phyloP scores from a whole-genome alignment of 2,329 filamentous ascomycete genomes.

The Trichoderma gracile region DNA sequence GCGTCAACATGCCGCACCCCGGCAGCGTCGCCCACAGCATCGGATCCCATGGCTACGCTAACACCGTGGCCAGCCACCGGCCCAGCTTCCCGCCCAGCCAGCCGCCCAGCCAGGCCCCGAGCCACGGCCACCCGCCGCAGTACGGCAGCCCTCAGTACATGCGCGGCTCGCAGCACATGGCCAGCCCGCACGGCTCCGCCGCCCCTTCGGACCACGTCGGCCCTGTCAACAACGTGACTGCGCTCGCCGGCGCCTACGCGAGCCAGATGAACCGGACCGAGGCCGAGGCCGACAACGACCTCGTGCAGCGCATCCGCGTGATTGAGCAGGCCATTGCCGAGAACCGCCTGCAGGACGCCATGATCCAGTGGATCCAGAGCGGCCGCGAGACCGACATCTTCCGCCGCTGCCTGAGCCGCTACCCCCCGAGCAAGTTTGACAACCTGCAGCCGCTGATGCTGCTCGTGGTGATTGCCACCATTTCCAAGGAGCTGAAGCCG shows the following conservation, averaged over 20 bases:
- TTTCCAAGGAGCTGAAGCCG: constrained; percentile 58
- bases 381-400: constrained; percentile 65
- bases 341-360: constrained; percentile 61
- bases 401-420: constrained; percentile 45
- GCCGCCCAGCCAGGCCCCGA: constrained; percentile 32
- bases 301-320: constrained; percentile 55
- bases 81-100: constrained; percentile 41
- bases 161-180: constrained; percentile 37
- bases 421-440: constrained; percentile 48
- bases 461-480: constrained; percentile 64
- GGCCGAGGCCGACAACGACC: constrained; percentile 49
- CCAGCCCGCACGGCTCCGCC: constrained; percentile 39
- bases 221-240: constrained; percentile 37
- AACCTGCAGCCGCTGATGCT: constrained; percentile 62
- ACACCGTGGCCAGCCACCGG: constrained; percentile 36
- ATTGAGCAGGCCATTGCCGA: constrained; percentile 65
- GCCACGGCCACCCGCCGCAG: constrained; percentile 39
- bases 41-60: constrained; percentile 36
- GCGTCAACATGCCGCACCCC: constrained; percentile 30
- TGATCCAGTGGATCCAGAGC: constrained; percentile 68
- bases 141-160: constrained; percentile 43
- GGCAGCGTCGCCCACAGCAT: constrained; percentile 30
- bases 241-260: constrained; percentile 41
- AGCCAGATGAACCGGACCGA: constrained; percentile 41
- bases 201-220: constrained; percentile 40